Evolutionary conservation across 2,329 filamentous ascomycete genomes (phyloP), one percentile per base, ranked within the genome.

Genomic region (Aureobasidium sp.): DNA sequence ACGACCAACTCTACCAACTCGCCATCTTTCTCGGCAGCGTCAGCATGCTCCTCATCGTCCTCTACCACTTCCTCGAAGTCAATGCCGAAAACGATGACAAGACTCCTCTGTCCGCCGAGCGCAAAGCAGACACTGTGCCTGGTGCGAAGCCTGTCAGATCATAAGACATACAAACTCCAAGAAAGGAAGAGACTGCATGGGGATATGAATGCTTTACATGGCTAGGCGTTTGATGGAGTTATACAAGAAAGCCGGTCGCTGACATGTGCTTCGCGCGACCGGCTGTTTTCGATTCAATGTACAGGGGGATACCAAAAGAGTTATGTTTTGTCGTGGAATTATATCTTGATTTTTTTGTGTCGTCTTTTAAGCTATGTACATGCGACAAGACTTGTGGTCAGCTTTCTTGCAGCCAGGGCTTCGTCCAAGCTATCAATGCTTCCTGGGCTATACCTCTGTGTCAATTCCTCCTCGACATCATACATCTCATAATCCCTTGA

Each of bases 61-160:
- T 96, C 32, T 97, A 99, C 78, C 92, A 97, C 76, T 97, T 95
- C 78, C 86, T 99, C 70, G 93, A 97, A 75, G 84, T 96, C 79
- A 97, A 99, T 73, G 85, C 90, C n/a, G 81, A 82, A 67, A 82
- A 87, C 63, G 76, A 79, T 62, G 67, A 62, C 34, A 39, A 44
- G 50, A 47, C 60, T 7, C 62, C 66, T 26, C 48, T 72, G 29
- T 69, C 69, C 59, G 66, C 64, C 39, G 67, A 71, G 65, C 68
- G 72, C 62, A 73, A 69, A 64, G 69, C 68, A 15, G 72, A 74
- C 61, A 66, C 70, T 26, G 59, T 73, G 43, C 72, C 72, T 12
- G 59, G 59, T 17, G 64, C 64, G 17, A 70, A 69, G 63, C 66
- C 59, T 15, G 48, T 61, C 3, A 61, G 50, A 29, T 50, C 59